Percentiles rank a stretch among this genome's conserved stretches.
Conservation (phyloP, 208 protist species). For the Leishmania arabica region DNA sequence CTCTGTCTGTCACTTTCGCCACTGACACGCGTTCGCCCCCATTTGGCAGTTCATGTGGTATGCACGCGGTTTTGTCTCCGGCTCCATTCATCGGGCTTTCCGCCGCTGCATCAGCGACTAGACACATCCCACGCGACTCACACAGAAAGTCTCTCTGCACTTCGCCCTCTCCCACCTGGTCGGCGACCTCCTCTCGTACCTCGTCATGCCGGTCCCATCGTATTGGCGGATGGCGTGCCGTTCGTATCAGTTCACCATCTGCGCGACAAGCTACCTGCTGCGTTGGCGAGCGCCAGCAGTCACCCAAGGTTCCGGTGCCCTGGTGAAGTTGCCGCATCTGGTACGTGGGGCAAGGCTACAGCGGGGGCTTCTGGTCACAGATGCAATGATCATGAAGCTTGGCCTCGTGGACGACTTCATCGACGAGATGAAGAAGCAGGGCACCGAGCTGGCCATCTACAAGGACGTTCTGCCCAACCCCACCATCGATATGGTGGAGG, state of each 20-base stretch:
- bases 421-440: conserved; percentile 34
- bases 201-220: conserved; percentile 40
- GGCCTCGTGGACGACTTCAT: conserved; percentile 49
- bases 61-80: not conserved
- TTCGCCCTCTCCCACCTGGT: not conserved
- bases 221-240: conserved; percentile 39
- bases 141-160: not conserved
- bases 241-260: conserved; percentile 31
- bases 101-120: not conserved
- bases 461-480: conserved; percentile 58
- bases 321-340: conserved; percentile 37
- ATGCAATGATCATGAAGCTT: conserved; percentile 53
- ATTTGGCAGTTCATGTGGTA: not conserved
- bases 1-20: not conserved
- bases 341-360: conserved; percentile 38
- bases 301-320: conserved; percentile 36
- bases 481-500: conserved; percentile 46
- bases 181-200: not conserved
- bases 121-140: not conserved
- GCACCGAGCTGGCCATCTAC: conserved; percentile 44
- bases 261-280: conserved; percentile 30
- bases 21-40: not conserved
- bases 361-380: conserved; percentile 55
- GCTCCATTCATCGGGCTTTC: not conserved
- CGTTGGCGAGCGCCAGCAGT: conserved; percentile 41